A percentile compares a stretch with the other conserved stretches of the same genome.
Evolutionary conservation across 306 rosid genomes (phyloP).

Genomic region (Sicyos baderoa): DNA sequence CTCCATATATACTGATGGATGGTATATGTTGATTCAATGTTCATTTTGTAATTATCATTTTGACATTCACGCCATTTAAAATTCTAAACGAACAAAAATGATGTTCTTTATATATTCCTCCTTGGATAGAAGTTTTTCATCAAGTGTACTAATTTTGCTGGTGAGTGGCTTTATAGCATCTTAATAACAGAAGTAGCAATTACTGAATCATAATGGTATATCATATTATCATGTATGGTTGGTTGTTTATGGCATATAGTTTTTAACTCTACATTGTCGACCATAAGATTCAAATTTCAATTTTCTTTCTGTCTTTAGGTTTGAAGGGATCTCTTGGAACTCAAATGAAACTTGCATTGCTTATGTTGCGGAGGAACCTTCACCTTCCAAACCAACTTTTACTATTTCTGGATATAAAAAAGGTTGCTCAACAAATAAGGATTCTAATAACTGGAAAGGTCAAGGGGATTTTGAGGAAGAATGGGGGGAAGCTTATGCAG

Average conservation of each 20-base stretch:
- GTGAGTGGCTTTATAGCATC: not conserved
- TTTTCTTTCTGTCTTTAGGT: constrained; percentile 40
- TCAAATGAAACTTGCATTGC: constrained; percentile 55
- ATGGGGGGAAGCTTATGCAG: constrained; percentile 86
- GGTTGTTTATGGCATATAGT: not conserved
- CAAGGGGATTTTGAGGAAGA: constrained; percentile 77
- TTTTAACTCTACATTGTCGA: not conserved
- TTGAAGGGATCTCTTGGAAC: constrained; percentile 85
- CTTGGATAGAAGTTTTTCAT: not conserved
- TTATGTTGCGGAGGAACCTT: constrained; percentile 76
- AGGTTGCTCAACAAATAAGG: constrained; percentile 39
- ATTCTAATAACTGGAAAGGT: constrained; percentile 61
- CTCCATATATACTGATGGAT: constrained; percentile 58
- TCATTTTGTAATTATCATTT: constrained; percentile 1
- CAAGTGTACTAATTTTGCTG: not conserved
- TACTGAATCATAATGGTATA: not conserved
- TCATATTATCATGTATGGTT: not conserved
- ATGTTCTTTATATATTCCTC: not conserved
- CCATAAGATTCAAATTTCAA: not conserved
- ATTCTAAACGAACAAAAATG: not conserved
- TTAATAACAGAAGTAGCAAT: not conserved
- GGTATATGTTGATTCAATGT: constrained; percentile 36
- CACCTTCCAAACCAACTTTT: constrained; percentile 61
- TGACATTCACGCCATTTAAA: not conserved
- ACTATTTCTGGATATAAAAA: constrained; percentile 42